Conservation (phyloP, 2,329 filamentous ascomycete species). For the Microcyclospora pomicola region DNA sequence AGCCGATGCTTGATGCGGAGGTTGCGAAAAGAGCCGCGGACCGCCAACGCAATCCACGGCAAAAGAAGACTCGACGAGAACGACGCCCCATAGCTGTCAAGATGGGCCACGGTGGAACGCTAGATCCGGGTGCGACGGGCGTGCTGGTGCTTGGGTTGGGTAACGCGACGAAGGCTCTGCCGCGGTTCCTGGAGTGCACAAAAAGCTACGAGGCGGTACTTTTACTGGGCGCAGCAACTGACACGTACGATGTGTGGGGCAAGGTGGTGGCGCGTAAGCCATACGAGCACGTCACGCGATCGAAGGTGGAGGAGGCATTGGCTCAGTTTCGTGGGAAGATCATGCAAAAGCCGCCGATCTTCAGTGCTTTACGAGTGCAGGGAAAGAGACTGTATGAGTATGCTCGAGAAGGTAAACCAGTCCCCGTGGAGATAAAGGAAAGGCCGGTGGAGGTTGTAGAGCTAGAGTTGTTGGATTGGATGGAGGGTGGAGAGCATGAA, state of each 20-base stretch:
- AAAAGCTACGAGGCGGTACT: slow-evolving; percentile 88
- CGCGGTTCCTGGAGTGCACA: slow-evolving; percentile 69
- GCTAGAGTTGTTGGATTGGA: slow-evolving; percentile 70
- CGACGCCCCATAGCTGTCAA: slow-evolving; percentile 44
- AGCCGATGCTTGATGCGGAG: slow-evolving; percentile 30
- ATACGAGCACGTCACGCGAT: slow-evolving; percentile 69
- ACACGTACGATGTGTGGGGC: slow-evolving; percentile 79
- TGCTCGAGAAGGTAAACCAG: slow-evolving; percentile 72
- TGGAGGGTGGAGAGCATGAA: slow-evolving; percentile 65
- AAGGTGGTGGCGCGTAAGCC: slow-evolving; percentile 63
- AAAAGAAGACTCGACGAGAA: slow-evolving; percentile 40
- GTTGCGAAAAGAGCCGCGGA: no score
- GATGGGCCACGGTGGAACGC: slow-evolving; percentile 88
- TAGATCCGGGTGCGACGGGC: slow-evolving; percentile 87
- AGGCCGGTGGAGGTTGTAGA: slow-evolving; percentile 65
- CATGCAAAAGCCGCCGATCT: slow-evolving; percentile 82
- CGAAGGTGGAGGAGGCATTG: slow-evolving; percentile 64
- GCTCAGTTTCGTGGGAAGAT: slow-evolving; percentile 65
- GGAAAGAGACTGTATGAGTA: slow-evolving; percentile 96
- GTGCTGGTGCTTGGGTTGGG: slow-evolving; percentile 83
- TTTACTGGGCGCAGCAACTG: slow-evolving; percentile 81
- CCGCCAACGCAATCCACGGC: slow-evolving; percentile 11
- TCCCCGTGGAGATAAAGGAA: slow-evolving; percentile 72
- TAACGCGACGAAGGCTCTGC: slow-evolving; percentile 69
- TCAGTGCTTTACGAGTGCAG: slow-evolving; percentile 82